Base-by-base conservation (phyloP, 2,329 filamentous ascomycete genomes). In the Metarhizium album region DNA sequence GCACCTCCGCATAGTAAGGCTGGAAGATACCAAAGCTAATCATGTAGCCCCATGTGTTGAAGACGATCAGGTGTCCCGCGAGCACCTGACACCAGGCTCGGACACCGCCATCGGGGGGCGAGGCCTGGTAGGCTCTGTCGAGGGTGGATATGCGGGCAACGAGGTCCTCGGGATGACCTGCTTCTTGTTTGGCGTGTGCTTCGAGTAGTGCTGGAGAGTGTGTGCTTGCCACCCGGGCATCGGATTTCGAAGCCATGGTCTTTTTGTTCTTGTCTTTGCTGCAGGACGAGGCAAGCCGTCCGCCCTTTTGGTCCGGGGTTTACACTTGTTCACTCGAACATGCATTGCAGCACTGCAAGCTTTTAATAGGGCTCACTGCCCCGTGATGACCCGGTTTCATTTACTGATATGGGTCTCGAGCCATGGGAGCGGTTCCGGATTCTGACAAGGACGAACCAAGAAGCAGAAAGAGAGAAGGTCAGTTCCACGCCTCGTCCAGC, bases 21-120 rank as follows among this genome's bases (percentile, higher is more conserved):
- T 61, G 69, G 57, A 61, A 72, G 57, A 62, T 69, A 51, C 59
- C 68, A 53, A 68, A 72, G 49, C 67, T 65, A 48, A 65, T 69
- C 33, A 67, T 60, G 48, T 66, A 67, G 3, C 70, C 51, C 66
- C 67, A 71, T 0, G 65, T 63, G 50, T 64, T 69, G 48, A 69
- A 64, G 52, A 69, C 60, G 46, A 68, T 57, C 14, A 71, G 58
- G 53, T 69, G 66, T 3, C 64, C 66, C 4, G 63, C 64, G 1
- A 69, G 51, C 4, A 71, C 66, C 35, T 71, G 69, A 1, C 65
- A 54, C 69, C 69, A 71, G 0, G 69, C 69, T 23, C 53, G 50
- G 1, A 63, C 42, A 0, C 69, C 69, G 1, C 67, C 68, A 42
- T 71, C 68, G 0, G 67, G 67, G 4, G 64, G 67, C 29, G 24